A percentile compares a stretch with the other conserved stretches of the same genome.
These are phyloP conservation scores for Candida buenavistaensis DNA, from an alignment of 1,139 yeast genomes.

Conservation along the genomic window DNA sequence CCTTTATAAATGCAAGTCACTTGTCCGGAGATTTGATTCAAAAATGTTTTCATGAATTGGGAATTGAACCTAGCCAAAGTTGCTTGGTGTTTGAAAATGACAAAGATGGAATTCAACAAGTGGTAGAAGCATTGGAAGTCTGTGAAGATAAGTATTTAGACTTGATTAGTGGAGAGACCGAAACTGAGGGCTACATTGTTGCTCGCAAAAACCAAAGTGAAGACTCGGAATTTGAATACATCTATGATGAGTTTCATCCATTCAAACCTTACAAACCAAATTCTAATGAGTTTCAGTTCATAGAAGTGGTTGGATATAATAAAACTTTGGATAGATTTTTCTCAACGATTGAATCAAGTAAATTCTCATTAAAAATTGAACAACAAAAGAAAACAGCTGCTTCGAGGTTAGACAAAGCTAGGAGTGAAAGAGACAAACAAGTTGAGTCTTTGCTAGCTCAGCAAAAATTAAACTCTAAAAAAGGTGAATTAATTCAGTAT, in stretches of 20 bases:
- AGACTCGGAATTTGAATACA: conserved; percentile 36
- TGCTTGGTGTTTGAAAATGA: conserved; percentile 36
- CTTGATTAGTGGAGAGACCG: conserved; percentile 21
- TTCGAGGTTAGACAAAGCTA: conserved; percentile 72
- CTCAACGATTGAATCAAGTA: conserved; percentile 81
- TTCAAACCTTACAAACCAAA: conserved; percentile 58
- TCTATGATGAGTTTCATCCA: conserved; percentile 86
- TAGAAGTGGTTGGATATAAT: conserved; percentile 63
- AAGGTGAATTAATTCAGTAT: conserved; percentile 73
- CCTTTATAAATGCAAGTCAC: conserved; percentile 69
- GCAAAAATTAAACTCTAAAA: conserved; percentile 62
- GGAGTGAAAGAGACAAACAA: conserved; percentile 69
- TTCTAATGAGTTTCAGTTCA: conserved; percentile 30
- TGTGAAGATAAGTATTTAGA: conserved; percentile 44
- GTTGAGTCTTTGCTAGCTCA: conserved; percentile 65
- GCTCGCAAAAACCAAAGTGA: conserved; percentile 55
- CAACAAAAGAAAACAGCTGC: conserved; percentile 76
- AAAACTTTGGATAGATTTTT: conserved; percentile 80
- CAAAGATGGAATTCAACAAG: conserved; percentile 17
- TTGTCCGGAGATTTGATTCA: conserved; percentile 78
- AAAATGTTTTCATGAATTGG: conserved; percentile 47
- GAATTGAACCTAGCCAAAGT: conserved; percentile 45
- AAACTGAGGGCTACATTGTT: conserved; percentile 62
- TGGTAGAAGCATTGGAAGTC: conserved; percentile 47
- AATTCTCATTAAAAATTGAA: conserved; percentile 49